Conservation (phyloP, 345 rosid genomes). For the Conringia planisiliqua region DNA sequence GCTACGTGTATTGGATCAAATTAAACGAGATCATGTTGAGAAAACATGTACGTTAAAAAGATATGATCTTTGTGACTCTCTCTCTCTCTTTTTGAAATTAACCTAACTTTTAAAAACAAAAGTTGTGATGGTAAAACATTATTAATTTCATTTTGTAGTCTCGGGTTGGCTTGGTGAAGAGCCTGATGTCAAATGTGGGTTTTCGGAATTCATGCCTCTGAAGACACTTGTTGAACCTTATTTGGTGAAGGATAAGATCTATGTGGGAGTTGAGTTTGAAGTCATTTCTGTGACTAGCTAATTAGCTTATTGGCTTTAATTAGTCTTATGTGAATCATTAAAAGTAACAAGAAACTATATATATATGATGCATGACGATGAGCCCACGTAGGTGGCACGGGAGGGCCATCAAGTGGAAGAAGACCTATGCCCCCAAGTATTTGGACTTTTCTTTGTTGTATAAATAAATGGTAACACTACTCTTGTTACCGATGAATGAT, state of each 20-base stretch:
- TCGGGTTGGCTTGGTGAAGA: background rate
- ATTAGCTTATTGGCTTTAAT: background rate
- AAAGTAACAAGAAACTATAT: background rate
- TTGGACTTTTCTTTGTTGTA: too few relatives aligned
- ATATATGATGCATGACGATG: too few relatives aligned
- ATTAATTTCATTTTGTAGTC: background rate
- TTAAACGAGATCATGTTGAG: conserved; percentile 1
- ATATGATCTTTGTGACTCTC: background rate
- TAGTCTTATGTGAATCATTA: background rate
- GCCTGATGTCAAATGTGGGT: background rate
- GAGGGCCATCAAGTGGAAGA: too few relatives aligned
- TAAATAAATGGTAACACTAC: too few relatives aligned
- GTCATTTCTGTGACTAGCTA: background rate
- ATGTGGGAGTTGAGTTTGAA: conserved; percentile 23
- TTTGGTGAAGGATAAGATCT: background rate
- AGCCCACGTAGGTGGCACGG: too few relatives aligned
- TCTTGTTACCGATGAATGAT: too few relatives aligned
- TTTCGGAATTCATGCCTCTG: conserved; percentile 12
- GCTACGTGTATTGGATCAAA: conserved; percentile 18
- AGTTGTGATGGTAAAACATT: background rate
- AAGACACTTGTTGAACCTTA: background rate
- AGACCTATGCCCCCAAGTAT: too few relatives aligned
- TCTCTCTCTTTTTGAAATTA: background rate
- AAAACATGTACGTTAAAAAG: background rate
- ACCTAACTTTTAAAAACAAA: background rate